Evolutionary conservation across 208 protist species (phyloP).

Genomic region (Acanthamoeba royreba): DNA sequence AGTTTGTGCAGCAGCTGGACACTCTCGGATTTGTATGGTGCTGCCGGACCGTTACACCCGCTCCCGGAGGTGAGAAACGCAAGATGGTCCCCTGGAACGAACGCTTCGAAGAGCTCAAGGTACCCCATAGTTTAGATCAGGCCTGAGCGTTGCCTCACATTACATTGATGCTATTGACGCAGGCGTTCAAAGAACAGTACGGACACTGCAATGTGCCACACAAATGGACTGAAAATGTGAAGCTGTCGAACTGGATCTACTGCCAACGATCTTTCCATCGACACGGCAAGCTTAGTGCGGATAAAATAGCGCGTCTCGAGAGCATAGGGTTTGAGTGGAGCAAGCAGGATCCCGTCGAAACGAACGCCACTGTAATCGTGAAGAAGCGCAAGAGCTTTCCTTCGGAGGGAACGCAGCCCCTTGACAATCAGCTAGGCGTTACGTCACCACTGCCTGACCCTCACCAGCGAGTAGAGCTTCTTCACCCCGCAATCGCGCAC

Average conservation of each 20-base stretch:
- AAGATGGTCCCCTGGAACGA: conserved; percentile 37
- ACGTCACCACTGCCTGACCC: not conserved
- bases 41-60: not conserved
- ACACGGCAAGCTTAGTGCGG: conserved; percentile 21
- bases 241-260: conserved; percentile 34
- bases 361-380: not conserved
- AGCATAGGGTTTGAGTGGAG: conserved; percentile 44
- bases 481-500: not conserved
- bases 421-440: not conserved
- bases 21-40: conserved; percentile 29
- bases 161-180: not conserved
- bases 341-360: not conserved
- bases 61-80: not conserved
- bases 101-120: conserved; percentile 1
- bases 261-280: conserved; percentile 38
- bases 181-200: conserved; percentile 43
- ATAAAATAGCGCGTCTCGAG: conserved; percentile 3
- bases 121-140: not conserved
- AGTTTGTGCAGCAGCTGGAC: not conserved
- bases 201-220: conserved; percentile 43
- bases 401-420: not conserved
- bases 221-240: conserved; percentile 45
- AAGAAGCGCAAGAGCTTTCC: conserved; percentile 27
- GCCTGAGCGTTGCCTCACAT: not conserved
- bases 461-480: not conserved